A percentile compares a stretch with the other conserved stretches of the same genome.
Conservation (phyloP, 2,329 filamentous ascomycete species). For the Pseudocercospora eumusae region DNA sequence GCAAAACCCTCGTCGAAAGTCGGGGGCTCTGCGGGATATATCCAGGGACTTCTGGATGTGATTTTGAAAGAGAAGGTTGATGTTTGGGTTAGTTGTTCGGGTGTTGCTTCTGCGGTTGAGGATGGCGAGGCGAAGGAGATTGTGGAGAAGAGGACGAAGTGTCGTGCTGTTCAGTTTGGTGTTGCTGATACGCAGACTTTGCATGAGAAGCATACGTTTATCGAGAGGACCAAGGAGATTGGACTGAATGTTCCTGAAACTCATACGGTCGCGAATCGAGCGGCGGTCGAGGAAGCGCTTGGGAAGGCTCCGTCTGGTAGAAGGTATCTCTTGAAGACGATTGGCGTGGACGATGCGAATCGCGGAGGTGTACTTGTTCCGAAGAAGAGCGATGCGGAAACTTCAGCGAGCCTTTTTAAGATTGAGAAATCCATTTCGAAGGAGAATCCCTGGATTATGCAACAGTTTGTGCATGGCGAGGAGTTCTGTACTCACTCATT, state of each 20-base stretch:
- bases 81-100: conserved; percentile 73
- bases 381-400: conserved; percentile 54
- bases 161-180: conserved; percentile 66
- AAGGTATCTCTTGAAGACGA: conserved; percentile 67
- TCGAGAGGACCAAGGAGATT: conserved; percentile 57
- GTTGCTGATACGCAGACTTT: conserved; percentile 58
- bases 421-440: conserved; percentile 54
- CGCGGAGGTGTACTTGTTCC: conserved; percentile 62
- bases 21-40: conserved; percentile 52
- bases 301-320: conserved; percentile 33
- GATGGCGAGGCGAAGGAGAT: conserved; percentile 66
- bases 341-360: conserved; percentile 62
- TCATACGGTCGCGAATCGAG: conserved; percentile 51
- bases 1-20: conserved; percentile 37
- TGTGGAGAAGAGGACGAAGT: conserved; percentile 59
- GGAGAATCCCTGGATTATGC: conserved; percentile 63
- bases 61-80: conserved; percentile 63
- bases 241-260: conserved; percentile 53
- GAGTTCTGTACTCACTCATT: conserved; percentile 74
- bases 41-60: conserved; percentile 59
- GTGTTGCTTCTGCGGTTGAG: conserved; percentile 64
- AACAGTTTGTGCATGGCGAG: conserved; percentile 65
- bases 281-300: conserved; percentile 13
- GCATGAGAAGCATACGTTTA: conserved; percentile 67
- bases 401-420: conserved; percentile 55